phyloP scores from a whole-genome alignment of 805 yeast species.

The Myxozyma monticola region DNA sequence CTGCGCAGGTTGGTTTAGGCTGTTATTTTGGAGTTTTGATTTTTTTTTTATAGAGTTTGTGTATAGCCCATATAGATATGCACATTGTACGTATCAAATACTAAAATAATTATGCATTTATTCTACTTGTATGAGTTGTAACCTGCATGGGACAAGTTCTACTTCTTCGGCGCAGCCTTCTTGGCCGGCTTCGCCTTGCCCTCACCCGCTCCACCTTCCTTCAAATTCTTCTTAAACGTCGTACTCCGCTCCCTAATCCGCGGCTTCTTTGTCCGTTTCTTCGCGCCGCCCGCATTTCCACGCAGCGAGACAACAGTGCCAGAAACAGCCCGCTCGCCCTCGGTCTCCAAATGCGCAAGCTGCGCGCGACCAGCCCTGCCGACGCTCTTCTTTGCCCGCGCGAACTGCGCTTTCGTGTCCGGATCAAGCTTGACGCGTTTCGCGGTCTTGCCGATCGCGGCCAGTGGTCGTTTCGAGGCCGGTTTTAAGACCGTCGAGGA shows the following conservation, averaged over 20 bases:
- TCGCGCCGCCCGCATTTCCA: constrained; percentile 40
- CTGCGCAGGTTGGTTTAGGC: background rate
- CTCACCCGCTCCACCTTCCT: background rate
- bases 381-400: constrained; percentile 72
- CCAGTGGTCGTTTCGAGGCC: no score
- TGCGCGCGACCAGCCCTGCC: constrained; percentile 79
- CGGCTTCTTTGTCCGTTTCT: constrained; percentile 52
- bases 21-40: no score
- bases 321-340: constrained; percentile 38
- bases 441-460: no score
- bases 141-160: background rate
- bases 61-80: no score
- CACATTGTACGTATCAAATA: no score
- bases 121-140: background rate
- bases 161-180: background rate
- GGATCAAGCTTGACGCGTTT: constrained; percentile 51
- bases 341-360: constrained; percentile 41
- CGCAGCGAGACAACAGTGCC: constrained; percentile 19
- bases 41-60: no score
- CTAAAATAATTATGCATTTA: no score
- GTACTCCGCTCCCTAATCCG: constrained; percentile 57
- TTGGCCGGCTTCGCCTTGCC: background rate
- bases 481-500: no score
- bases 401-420: constrained; percentile 71
- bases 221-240: constrained; percentile 47